Evolutionary conservation across 495 filamentous ascomycete species (phyloP).

Genomic region (Amorphotheca resinae): DNA sequence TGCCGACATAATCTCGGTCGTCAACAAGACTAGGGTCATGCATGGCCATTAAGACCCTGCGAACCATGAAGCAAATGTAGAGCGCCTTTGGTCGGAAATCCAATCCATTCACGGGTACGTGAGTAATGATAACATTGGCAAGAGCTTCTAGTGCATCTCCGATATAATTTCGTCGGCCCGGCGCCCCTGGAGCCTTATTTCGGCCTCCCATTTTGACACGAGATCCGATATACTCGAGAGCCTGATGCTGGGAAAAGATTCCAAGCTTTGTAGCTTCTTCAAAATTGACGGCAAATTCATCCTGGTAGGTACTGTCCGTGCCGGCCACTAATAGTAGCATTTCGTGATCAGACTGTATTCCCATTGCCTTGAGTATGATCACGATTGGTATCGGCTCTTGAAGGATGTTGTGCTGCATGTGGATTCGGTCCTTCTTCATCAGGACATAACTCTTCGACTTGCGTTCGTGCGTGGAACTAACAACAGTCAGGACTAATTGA

Average conservation of each 20-base stretch:
- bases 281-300: constrained; percentile 87
- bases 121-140: constrained; percentile 79
- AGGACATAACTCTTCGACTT: constrained; percentile 96
- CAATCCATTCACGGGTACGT: constrained; percentile 77
- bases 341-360: constrained; percentile 85
- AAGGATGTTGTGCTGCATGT: constrained; percentile 84
- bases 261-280: constrained; percentile 74
- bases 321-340: constrained; percentile 82
- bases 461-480: constrained; percentile 85
- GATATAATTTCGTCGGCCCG: constrained; percentile 51
- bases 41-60: constrained; percentile 84
- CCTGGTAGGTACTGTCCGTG: constrained; percentile 73
- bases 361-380: constrained; percentile 83
- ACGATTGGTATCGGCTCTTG: constrained; percentile 88
- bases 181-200: constrained; percentile 33
- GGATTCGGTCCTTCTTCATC: constrained; percentile 80
- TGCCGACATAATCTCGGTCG: constrained; percentile 94
- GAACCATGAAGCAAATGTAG: constrained; percentile 92
- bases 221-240: constrained; percentile 77
- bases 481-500: constrained; percentile 3
- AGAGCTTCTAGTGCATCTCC: constrained; percentile 88
- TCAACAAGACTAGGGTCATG: constrained; percentile 81
- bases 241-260: constrained; percentile 85
- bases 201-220: constrained; percentile 74
- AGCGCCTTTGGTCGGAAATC: constrained; percentile 93